Evolutionary conservation across 345 rosid species (phyloP), one percentile per base, ranked within the genome.

Genomic region (Hibiscus syriacus): DNA sequence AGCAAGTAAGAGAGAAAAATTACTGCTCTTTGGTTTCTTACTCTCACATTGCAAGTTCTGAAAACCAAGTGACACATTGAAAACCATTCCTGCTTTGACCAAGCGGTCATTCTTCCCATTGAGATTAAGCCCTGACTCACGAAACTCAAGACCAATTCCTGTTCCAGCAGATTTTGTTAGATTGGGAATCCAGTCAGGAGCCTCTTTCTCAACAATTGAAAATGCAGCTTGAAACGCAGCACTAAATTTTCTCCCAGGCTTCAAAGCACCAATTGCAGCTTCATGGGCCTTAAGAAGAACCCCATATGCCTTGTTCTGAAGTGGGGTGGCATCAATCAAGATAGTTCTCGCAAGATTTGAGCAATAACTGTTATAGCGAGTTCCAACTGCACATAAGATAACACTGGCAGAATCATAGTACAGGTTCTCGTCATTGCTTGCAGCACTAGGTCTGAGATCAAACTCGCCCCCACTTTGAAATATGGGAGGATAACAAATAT

Each of bases 381-480:
- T 77, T 39, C 99, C 99, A 68, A 93, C 74, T 7, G 97, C 97
- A 58, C 97, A 93, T 29, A 93, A 77, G 23, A 93, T 86, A 59
- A 91, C 87, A 70, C 99, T 93, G 9, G 88, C 88, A 68, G 99
- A 82, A 72, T 93, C 99, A 80, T 91, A 90, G 72, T 87, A 83
- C 29, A 93, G 85, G 49, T 77, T 58, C 22, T 90, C 91, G 38
- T 91, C 95, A 52, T 87, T 89, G 83, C 99, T 90, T 23, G 90
- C 82, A 27, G 99, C 99, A 73, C 92, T 93, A 26, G 99, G 99
- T 69, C 81, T 91, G 68, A 93, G 91, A 85, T 93, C 97, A 82
- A 89, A 91, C 60, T 83, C 73, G 12, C 90, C 97, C 97, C 99
- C 99, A 71, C 99, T 93, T 75, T 93, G 99, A 73, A 93, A 91